Percentiles rank a stretch among this genome's conserved stretches.
Evolutionary conservation across 1,284 basidiomycete species (phyloP).

Genomic region (Austropuccinia psidii): DNA sequence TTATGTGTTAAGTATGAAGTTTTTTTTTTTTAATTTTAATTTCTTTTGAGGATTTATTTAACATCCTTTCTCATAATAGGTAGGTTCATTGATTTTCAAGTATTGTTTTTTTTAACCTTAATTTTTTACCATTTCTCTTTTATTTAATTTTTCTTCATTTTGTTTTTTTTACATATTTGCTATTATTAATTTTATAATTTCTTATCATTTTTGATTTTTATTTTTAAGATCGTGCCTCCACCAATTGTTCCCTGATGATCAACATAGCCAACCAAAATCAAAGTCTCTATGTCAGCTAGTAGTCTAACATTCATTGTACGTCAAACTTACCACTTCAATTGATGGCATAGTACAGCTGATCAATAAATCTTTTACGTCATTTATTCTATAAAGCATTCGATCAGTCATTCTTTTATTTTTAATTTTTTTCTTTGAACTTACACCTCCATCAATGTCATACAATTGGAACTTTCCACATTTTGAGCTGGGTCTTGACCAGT

Average conservation of each 20-base stretch:
- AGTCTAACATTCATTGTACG: background rate
- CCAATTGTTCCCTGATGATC: slow-evolving; percentile 48
- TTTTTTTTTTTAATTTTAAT: no score
- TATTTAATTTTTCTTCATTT: no score
- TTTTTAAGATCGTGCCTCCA: slow-evolving; percentile 57
- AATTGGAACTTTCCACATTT: slow-evolving; percentile 96
- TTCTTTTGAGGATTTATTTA: no score
- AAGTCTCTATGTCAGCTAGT: no score
- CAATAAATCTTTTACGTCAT: slow-evolving; percentile 80
- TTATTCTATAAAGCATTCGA: slow-evolving; percentile 50
- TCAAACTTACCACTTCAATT: slow-evolving; percentile 66
- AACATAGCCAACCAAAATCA: background rate
- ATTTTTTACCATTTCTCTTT: no score
- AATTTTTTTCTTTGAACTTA: background rate
- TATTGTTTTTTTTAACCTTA: no score
- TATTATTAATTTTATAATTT: no score
- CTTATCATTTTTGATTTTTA: no score
- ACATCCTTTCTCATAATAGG: no score
- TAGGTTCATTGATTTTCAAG: no score
- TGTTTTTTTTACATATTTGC: no score
- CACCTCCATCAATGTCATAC: slow-evolving; percentile 97
- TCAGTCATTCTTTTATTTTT: background rate
- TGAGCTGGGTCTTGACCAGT: slow-evolving; percentile 98
- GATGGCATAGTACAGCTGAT: slow-evolving; percentile 91
- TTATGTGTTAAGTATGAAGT: no score